Evolutionary conservation across 2,329 filamentous ascomycete genomes (phyloP).

Genomic region (Claviceps quebecensis): DNA sequence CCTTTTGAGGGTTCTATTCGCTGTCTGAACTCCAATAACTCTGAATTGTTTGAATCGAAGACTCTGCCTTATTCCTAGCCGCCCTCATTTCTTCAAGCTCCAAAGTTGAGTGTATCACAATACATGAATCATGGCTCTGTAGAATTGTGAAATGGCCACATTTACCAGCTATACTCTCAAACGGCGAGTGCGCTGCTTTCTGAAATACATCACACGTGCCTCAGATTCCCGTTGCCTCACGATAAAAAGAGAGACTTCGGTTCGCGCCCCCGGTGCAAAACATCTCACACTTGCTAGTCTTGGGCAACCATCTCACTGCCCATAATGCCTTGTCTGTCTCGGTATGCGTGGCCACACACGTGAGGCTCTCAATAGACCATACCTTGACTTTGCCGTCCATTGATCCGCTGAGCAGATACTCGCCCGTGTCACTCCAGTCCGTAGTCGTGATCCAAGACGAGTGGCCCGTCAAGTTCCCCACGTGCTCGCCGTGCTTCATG

Average conservation of each 20-base stretch:
- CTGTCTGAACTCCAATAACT: too few species aligned
- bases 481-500: slow-evolving; percentile 79
- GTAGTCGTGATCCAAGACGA: slow-evolving; percentile 79
- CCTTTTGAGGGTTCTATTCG: too few species aligned
- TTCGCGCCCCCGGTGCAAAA: slow-evolving; percentile 72
- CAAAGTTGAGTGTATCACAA: too few species aligned
- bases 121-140: too few species aligned
- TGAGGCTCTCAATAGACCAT: slow-evolving; percentile 74
- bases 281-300: slow-evolving; percentile 50
- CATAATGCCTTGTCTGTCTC: slow-evolving; percentile 79
- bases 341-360: slow-evolving; percentile 84
- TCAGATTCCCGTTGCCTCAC: slow-evolving; percentile 62
- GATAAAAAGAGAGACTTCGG: slow-evolving; percentile 64
- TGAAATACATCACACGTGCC: slow-evolving; percentile 6
- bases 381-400: slow-evolving; percentile 94
- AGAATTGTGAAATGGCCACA: too few species aligned
- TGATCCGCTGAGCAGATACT: slow-evolving; percentile 75
- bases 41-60: too few species aligned
- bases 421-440: slow-evolving; percentile 87
- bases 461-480: slow-evolving; percentile 69
- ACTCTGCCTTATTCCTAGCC: too few species aligned
- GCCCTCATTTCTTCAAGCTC: too few species aligned
- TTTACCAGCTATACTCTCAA: background rate
- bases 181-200: background rate
- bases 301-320: slow-evolving; percentile 73